Base-by-base conservation (phyloP, 108 stramenopile species). In the Conticribra weissflogii region DNA sequence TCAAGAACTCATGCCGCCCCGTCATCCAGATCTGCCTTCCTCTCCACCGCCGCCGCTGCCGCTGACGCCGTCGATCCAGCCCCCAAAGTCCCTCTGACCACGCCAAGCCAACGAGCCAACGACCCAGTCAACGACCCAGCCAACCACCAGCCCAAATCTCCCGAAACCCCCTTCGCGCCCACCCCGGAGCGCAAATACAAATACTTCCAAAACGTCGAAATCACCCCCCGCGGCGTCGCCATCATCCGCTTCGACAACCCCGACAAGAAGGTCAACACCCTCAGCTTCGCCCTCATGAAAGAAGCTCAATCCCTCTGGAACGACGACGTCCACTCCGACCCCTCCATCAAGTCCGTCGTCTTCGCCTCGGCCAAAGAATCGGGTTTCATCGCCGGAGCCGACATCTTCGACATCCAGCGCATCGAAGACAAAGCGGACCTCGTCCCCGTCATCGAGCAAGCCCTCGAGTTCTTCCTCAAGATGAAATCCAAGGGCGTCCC, bases 301-400 rank as follows among this genome's bases (percentile, higher is more conserved):
- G 98, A 97, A 74, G 96, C 97, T 21, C 78, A 91, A 61, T 28
- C 68, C 34, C 74, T 98, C 56, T 97, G 96, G 96, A 62, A 76
- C 25, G 74, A 80, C 9, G 88, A 94, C 32, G 83, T 91, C 61
- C 66, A 80, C 7, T n/a, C 66, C 69, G 91, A 91, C 63, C 0
- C 63, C 0, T 51, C 71, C 27, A 81, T 99, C 63, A 97, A 96
- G 79, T 92, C 94, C 23, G 96, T 96, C 23, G 97, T 99, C 18
- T 97, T 99, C 83, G 81, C 96, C 3, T 97, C 97, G 7, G 94
- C 89, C 47, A 99, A 99, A 70, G 87, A 92, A 8, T 92, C 90
- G 70, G 96, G 94, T 80, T 99, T 98, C 80, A 98, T 99, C 77
- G 99, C 98, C 27, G 99, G 99, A 21, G 99, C 99, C 3, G 99